phyloP scores from a whole-genome alignment of 1,139 yeast species.

The Suhomyces wounanorum region DNA sequence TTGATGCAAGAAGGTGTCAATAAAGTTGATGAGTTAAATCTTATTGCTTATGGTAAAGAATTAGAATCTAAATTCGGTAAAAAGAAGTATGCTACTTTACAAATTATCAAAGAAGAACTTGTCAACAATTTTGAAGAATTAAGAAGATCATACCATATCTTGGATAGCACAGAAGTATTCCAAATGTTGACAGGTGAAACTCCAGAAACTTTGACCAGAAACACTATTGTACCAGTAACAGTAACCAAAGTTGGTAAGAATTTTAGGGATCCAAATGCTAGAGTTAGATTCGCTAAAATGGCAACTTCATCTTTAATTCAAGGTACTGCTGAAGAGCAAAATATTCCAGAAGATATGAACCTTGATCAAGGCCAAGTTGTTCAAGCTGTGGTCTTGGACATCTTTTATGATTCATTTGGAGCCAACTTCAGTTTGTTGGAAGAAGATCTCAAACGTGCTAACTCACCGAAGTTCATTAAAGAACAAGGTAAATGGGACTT shows the following conservation, averaged over 20 bases:
- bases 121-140: constrained; percentile 86
- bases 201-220: constrained; percentile 62
- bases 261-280: constrained; percentile 38
- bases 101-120: constrained; percentile 85
- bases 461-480: constrained; percentile 50
- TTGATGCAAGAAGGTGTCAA: constrained; percentile 82
- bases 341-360: constrained; percentile 56
- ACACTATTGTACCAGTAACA: constrained; percentile 77
- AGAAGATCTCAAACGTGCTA: constrained; percentile 64
- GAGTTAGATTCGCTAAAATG: constrained; percentile 52
- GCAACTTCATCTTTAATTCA: constrained; percentile 75
- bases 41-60: constrained; percentile 94
- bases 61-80: constrained; percentile 75
- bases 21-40: constrained; percentile 80
- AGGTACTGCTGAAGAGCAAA: constrained; percentile 69
- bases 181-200: constrained; percentile 90
- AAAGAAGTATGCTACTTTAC: constrained; percentile 79
- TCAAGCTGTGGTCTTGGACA: constrained; percentile 73
- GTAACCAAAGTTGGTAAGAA: constrained; percentile 57
- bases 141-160: constrained; percentile 68
- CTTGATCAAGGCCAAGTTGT: constrained; percentile 74
- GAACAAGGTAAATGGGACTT: constrained; percentile 80
- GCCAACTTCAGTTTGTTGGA: constrained; percentile 74
- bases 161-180: constrained; percentile 75
- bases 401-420: constrained; percentile 70